A percentile compares a stretch with the other conserved stretches of the same genome.
Conservation (phyloP, 208 protist species). For the Porcisia deanei region DNA sequence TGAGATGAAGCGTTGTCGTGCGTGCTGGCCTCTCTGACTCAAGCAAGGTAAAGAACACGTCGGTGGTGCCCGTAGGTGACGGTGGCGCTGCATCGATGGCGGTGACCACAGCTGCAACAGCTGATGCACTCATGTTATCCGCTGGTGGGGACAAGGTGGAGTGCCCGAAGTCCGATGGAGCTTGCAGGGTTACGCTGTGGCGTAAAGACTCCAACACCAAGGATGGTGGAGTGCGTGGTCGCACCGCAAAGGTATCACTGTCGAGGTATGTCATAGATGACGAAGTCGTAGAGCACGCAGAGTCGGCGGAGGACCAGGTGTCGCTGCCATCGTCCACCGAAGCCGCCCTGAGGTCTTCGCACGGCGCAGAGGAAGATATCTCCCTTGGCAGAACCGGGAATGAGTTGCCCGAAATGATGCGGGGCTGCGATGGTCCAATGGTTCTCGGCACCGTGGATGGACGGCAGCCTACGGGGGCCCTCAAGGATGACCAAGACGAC, state of each 20-base stretch:
- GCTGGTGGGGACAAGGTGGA: no score
- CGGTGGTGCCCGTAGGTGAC: neutral
- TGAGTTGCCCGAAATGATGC: neutral
- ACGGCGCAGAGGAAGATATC: neutral
- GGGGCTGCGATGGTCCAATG: neutral
- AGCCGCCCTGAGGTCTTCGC: neutral
- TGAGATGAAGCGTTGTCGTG: neutral
- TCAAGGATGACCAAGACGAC: neutral
- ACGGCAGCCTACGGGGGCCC: neutral
- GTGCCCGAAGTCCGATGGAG: neutral
- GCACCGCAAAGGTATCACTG: neutral
- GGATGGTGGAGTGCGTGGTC: slow-evolving; percentile 1
- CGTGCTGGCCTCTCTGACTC: neutral
- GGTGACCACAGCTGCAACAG: no score
- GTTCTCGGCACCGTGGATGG: neutral
- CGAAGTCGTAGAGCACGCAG: slow-evolving; percentile 6
- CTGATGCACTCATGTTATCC: neutral
- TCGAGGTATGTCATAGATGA: neutral
- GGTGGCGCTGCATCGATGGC: neutral
- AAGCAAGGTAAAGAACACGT: neutral
- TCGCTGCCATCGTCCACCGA: neutral
- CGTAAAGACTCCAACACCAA: neutral
- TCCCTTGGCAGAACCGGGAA: neutral
- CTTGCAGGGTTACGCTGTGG: neutral
- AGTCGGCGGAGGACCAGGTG: neutral